A percentile compares a stretch with the other conserved stretches of the same genome.
Conservation (phyloP, 768 basidiomycete species). For the Lactarius pseudohatsudake region DNA sequence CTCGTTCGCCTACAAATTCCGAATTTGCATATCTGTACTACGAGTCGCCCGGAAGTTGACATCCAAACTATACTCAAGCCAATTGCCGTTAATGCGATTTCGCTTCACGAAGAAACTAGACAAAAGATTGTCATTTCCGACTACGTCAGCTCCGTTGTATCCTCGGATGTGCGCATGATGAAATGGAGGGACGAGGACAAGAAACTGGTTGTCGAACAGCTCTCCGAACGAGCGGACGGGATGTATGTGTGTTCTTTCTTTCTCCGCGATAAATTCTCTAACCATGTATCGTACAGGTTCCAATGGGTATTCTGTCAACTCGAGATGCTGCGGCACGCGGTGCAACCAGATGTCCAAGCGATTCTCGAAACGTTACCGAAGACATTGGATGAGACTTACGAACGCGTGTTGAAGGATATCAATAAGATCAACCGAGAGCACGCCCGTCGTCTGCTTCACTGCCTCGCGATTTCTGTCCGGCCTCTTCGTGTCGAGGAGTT, state of each 20-base stretch:
- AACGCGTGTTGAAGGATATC: slow-evolving; percentile 5
- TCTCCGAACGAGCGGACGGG: slow-evolving; percentile 6
- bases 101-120: slow-evolving; percentile 9
- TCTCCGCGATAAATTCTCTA: not conserved
- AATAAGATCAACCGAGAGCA: not conserved
- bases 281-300: not conserved
- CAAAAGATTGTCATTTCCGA: slow-evolving; percentile 12
- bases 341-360: not conserved
- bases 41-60: slow-evolving; percentile 3
- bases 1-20: not conserved
- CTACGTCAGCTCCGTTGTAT: slow-evolving; percentile 4
- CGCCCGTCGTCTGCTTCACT: slow-evolving; percentile 17
- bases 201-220: not conserved
- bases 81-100: not conserved
- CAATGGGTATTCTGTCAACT: slow-evolving; percentile 3
- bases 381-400: not conserved
- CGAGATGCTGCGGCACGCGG: not conserved
- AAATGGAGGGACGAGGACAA: slow-evolving; percentile 21
- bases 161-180: slow-evolving; percentile 8
- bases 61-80: not conserved
- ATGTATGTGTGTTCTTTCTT: not conserved
- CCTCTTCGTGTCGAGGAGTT: not conserved
- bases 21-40: slow-evolving; percentile 3
- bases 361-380: slow-evolving; percentile 7
- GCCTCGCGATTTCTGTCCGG: slow-evolving; percentile 2